Base-by-base conservation (phyloP, 2,329 filamentous ascomycete species). In the Aspergillus transmontanensis region DNA sequence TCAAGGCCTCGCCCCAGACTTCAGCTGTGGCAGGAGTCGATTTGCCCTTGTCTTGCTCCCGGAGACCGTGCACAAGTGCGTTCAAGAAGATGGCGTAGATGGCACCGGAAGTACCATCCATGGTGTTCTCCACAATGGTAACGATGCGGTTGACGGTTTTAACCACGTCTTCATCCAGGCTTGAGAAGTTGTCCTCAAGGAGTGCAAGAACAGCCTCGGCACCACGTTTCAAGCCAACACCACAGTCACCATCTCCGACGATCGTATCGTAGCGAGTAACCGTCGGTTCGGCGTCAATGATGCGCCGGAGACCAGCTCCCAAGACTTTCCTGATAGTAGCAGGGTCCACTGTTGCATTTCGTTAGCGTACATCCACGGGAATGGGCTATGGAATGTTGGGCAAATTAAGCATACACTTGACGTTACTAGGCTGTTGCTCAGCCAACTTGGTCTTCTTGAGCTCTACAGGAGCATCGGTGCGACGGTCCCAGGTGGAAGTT, bases 31-130 rank as follows among this genome's bases (percentile, higher is more conserved):
- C 81, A 32, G 81, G 76, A 14, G 80, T 75, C 19, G 81, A 72
- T 1, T 80, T 78, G 28, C 71, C 71, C 1, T 80, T 76, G 62
- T 84, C 81, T 69, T 88, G 85, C n/a, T 81, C 78, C 56, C 85
- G 82, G 21, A 89, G 76, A n/a, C 86, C 88, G 66, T 90, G 87
- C 26, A 92, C 88, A 6, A 97, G 87, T 0, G 93, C 89, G 75
- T 96, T 96, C 64, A 97, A 84, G 83, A 96, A 97, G 76, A 97
- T 97, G 73, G 92, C 90, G 75, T 91, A 92, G 60, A 92, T 84
- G 28, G 90, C 90, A n/a, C 90, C 90, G 1, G 87, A 90, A 3
- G 90, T 92, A 57, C 90, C 90, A 72, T 91, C 90, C 89, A 92
- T 92, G 62, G 81, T 86, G 46, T 84, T 85, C 74, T 92, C 90